Base-by-base conservation (phyloP, 495 filamentous ascomycete species). In the Clavariopsis aquatica region DNA sequence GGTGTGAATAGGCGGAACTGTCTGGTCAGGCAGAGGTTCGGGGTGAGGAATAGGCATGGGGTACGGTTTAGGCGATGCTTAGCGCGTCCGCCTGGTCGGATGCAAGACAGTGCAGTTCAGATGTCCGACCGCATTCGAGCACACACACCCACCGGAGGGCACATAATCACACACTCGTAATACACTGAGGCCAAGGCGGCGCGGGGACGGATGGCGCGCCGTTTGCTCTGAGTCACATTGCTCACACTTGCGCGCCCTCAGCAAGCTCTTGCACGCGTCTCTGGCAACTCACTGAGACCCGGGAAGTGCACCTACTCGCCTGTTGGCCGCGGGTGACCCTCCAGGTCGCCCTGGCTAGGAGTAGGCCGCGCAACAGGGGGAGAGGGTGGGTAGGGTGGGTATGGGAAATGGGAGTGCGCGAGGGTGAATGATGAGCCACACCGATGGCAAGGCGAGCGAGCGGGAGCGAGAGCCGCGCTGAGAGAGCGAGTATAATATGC, bases 221-320 rank as follows among this genome's bases (percentile, higher is more conserved):
- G 31, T 34, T 34, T 43, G 6, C 15, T n/a, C n/a, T 68, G 64
- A 68, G 64, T 68, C 64, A 68, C 64, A 65, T 61, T 61, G 56
- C 57, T 34, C 31, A 34, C 31, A 34, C 31, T 34, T 34, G 31
- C 31, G 31, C 31, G 31, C 31, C 31, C 31, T 34, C 31, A 34
- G 63, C 64, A 28, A 51, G 20, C 34, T 34, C 59, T 43, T 31
- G 41, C 60, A 57, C 53, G 53, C 64, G 60, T 63, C 56, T 51
- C 52, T 38, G 27, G 41, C 22, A 12, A 23, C 22, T 7, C 17
- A 22, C 59, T 69, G 67, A 69, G 58, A 69, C 67, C 41, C 19
- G 23, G 64, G 57, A 60, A 38, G 34, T 60, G 38, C 28, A 27
- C 41, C 43, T 47, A 28, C 62, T 46, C 41, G 52, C 46, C 6